Base-by-base conservation (phyloP, 2,329 filamentous ascomycete species). In the Macrophomina pseudophaseolina region DNA sequence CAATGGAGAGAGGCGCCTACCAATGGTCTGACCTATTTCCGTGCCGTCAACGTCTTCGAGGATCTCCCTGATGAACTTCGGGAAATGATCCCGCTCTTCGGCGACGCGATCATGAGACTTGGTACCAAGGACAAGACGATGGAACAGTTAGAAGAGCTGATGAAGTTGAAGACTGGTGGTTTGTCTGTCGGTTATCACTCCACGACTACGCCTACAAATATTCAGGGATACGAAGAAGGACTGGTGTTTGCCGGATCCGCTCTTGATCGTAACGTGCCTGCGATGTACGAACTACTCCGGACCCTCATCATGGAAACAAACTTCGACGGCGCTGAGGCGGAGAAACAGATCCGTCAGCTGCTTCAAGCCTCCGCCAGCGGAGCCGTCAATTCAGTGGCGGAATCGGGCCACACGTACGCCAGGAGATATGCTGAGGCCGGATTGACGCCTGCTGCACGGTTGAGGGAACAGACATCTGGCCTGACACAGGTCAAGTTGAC, bases 11-110 rank as follows among this genome's bases (percentile, higher is more conserved):
- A 97, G 78, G 93, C 94, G 7, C 91, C 93, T 2, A 99, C 95
- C 0, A 99, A 99, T 73, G 95, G 95, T 0, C 82, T 99, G 67
- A 98, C 94, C 1, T 99, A 99, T 77, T 97, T 99, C 82, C 90
- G 94, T 67, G 93, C 93, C 3, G 87, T 98, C 76, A 93, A 96
- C 75, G 85, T 87, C 0, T 84, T 98, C 65, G 86, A 92, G 52
- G 88, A 91, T 68, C 82, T 99, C 14, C 93, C 94, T 0, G 90
- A 94, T 68, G 92, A 97, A 69, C 85, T 98, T 63, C 87, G 95
- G 63, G 85, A 92, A 71, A 83, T 98, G 67, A 87, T 98, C 56
- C 95, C 95, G 0, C 82, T 99, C 0, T 98, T 98, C 75, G 93
- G 92, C 14, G 94, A 97, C 75, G 90, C 91, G 44, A 89, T 99